These are phyloP conservation scores for Sarocladium strictum DNA, from an alignment of 2,329 filamentous ascomycete species.

Conservation along the genomic window DNA sequence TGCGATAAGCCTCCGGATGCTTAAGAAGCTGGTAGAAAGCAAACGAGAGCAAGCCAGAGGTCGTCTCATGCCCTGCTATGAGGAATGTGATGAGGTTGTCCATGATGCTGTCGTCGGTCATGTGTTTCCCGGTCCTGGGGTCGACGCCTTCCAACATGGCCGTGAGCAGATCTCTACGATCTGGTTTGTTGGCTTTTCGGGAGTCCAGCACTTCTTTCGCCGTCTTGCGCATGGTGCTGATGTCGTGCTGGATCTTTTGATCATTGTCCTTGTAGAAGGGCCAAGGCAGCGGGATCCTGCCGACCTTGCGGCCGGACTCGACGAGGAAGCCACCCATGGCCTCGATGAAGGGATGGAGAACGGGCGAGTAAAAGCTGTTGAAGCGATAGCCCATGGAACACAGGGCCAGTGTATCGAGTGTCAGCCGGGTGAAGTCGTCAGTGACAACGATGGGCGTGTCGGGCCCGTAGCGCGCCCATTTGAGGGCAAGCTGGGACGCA, in stretches of 20 bases:
- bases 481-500: constrained; percentile 44
- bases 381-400: constrained; percentile 53
- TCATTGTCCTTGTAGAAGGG: constrained; percentile 42
- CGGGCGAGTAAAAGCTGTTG: constrained; percentile 52
- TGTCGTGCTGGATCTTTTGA: constrained; percentile 47
- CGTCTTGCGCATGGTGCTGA: constrained; percentile 46
- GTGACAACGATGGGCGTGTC: constrained; percentile 41
- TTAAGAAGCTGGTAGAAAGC: constrained; percentile 59
- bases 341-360: constrained; percentile 11
- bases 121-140: constrained; percentile 56
- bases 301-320: constrained; percentile 17
- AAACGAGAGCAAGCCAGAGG: constrained; percentile 61
- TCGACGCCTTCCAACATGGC: constrained; percentile 64
- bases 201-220: constrained; percentile 49
- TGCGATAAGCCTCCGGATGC: constrained; percentile 51
- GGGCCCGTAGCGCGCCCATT: constrained; percentile 40
- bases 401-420: constrained; percentile 46
- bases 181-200: constrained; percentile 44
- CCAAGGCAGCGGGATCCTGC: constrained; percentile 38
- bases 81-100: constrained; percentile 70
- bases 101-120: constrained; percentile 57
- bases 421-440: constrained; percentile 57
- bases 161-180: constrained; percentile 61
- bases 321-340: constrained; percentile 2
- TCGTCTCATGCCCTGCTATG: constrained; percentile 64